Conservation (phyloP, 2,329 filamentous ascomycete genomes). For the Venturia oleaginea region DNA sequence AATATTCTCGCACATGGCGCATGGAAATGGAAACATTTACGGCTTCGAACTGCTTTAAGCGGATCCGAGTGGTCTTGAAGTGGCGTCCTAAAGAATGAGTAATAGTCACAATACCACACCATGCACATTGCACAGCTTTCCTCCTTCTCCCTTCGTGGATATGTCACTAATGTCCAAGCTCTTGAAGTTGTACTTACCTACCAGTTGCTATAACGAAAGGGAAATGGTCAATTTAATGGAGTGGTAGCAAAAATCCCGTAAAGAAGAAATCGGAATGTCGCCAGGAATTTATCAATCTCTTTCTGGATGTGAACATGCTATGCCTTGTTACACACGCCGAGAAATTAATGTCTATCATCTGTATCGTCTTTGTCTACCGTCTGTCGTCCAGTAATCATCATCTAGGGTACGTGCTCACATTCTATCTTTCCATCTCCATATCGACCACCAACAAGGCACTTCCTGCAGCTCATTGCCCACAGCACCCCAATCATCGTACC, state of each 20-base stretch:
- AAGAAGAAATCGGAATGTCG: not conserved
- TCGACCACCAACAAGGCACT: constrained; percentile 62
- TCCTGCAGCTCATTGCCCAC: constrained; percentile 36
- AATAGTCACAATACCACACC: not conserved
- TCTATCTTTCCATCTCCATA: constrained; percentile 39
- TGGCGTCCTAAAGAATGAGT: not conserved
- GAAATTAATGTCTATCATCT: not conserved
- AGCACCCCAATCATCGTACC: constrained; percentile 65
- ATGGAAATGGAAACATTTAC: not conserved
- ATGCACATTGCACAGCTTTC: not conserved
- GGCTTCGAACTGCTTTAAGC: not conserved
- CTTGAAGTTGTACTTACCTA: not conserved
- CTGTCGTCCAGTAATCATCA: not conserved
- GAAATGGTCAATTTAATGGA: not conserved
- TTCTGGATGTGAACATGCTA: not conserved
- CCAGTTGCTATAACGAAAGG: not conserved
- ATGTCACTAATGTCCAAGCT: not conserved
- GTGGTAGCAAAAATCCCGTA: not conserved
- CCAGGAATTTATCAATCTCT: not conserved
- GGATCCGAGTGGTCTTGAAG: not conserved
- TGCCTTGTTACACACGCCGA: not conserved
- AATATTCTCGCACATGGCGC: not conserved
- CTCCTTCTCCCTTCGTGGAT: not conserved
- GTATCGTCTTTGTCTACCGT: not conserved
- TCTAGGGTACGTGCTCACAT: not conserved